Percentiles rank a stretch among this genome's conserved stretches.
These are phyloP conservation scores for Wallacemonas sp. DNA, from an alignment of 208 protist species.

Conservation along the genomic window DNA sequence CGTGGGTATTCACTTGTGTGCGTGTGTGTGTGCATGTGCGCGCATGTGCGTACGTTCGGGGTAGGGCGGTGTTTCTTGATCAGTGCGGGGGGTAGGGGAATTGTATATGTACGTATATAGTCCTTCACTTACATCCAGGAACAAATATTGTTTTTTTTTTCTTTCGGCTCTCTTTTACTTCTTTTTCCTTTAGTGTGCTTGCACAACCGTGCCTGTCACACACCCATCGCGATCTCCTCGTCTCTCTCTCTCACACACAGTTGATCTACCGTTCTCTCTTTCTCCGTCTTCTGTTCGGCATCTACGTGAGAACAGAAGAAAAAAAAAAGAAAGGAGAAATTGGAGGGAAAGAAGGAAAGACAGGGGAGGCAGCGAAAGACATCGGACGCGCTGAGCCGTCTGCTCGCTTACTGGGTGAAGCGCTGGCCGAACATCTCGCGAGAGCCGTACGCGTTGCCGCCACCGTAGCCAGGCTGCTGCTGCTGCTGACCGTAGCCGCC, in stretches of 20 bases:
- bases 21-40: neutral
- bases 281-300: slow-evolving; percentile 5
- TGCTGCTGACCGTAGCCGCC: slow-evolving; percentile 24
- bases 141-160: slow-evolving; percentile 18
- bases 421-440: slow-evolving; percentile 59
- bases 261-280: slow-evolving; percentile 13
- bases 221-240: too few relatives aligned
- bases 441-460: slow-evolving; percentile 17
- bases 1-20: neutral
- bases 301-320: slow-evolving; percentile 6
- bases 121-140: too few relatives aligned
- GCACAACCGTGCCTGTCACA: too few relatives aligned
- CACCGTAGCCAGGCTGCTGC: slow-evolving; percentile 11
- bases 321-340: slow-evolving; percentile 13
- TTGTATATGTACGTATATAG: too few relatives aligned
- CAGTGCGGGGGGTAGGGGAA: too few relatives aligned
- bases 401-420: slow-evolving; percentile 19
- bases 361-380: neutral
- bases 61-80: too few relatives aligned
- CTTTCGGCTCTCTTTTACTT: slow-evolving; percentile 2
- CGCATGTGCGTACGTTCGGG: neutral
- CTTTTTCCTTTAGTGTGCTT: neutral
- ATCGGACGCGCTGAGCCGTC: neutral
- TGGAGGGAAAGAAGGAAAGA: slow-evolving; percentile 5
- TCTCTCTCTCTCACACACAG: neutral